These are phyloP conservation scores for Camellia lanceoleosa DNA, from an alignment of 148 eudicot genomes.

Conservation along the genomic window DNA sequence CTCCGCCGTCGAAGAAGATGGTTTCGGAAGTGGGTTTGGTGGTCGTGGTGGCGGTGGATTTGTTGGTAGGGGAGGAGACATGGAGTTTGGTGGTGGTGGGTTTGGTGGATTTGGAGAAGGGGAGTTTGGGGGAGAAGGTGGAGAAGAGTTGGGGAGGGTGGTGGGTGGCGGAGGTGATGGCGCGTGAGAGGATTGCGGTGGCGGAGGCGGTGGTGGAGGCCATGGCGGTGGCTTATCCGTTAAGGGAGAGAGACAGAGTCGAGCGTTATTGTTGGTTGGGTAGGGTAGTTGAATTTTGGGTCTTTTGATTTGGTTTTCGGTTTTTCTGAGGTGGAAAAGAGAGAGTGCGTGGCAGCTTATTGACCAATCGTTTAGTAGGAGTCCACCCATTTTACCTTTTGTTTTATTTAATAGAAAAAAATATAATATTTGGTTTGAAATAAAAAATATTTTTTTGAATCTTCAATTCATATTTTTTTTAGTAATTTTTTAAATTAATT, in stretches of 20 bases:
- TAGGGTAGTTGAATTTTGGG: not conserved
- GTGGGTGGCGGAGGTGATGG: constrained; percentile 24
- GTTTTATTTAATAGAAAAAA: no score
- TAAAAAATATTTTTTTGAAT: no score
- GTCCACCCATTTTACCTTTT: no score
- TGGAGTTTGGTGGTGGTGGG: constrained; percentile 52
- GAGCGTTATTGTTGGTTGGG: not conserved
- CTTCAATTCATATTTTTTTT: no score
- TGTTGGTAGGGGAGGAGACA: constrained; percentile 56
- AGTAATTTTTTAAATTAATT: no score
- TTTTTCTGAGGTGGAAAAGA: not conserved
- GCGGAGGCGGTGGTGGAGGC: constrained; percentile 40
- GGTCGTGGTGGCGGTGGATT: constrained; percentile 36
- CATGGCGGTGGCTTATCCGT: constrained; percentile 31
- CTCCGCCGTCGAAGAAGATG: constrained; percentile 85
- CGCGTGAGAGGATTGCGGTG: constrained; percentile 29
- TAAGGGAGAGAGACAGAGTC: not conserved
- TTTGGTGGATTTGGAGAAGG: constrained; percentile 23
- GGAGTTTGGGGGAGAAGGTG: constrained; percentile 8
- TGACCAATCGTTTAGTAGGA: not conserved
- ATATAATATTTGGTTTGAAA: no score
- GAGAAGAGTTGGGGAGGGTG: constrained; percentile 20
- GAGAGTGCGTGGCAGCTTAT: constrained; percentile 1
- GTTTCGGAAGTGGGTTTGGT: constrained; percentile 48
- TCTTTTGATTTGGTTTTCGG: not conserved